Evolutionary conservation across 2,329 filamentous ascomycete genomes (phyloP).

Genomic region (Fusarium verticillioides): DNA sequence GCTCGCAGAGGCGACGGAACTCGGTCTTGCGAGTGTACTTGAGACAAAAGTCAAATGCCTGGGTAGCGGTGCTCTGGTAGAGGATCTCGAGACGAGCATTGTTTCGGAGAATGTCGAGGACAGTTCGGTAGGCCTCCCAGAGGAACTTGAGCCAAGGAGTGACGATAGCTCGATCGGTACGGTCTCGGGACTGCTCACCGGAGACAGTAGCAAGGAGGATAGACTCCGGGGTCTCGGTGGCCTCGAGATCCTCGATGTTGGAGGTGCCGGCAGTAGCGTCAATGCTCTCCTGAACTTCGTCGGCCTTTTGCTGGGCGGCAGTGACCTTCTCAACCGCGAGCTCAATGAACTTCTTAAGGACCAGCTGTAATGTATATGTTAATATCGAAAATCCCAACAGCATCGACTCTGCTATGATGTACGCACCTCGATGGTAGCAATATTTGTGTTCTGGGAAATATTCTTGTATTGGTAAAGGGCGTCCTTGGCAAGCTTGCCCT

Average conservation of each 20-base stretch:
- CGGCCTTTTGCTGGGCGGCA: conserved; percentile 93
- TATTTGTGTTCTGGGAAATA: conserved; percentile 98
- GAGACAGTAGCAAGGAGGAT: conserved; percentile 98
- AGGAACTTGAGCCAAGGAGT: conserved; percentile 99
- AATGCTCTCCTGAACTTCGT: conserved; percentile 89
- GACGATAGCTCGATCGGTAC: conserved; percentile 96
- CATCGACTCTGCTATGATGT: not conserved
- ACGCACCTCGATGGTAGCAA: conserved; percentile 91
- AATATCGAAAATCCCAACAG: conserved; percentile 26
- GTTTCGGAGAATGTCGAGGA: conserved; percentile 98
- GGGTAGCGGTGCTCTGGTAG: conserved; percentile 97
- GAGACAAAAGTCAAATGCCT: conserved; percentile 98
- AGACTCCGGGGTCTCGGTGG: conserved; percentile 96
- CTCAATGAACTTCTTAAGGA: conserved; percentile 98
- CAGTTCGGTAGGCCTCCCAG: conserved; percentile 99
- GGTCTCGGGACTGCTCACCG: conserved; percentile 95
- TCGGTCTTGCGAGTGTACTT: conserved; percentile 99
- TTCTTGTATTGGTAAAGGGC: conserved; percentile 99
- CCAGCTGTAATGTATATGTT: conserved; percentile 65
- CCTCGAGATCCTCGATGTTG: conserved; percentile 94
- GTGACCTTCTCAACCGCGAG: conserved; percentile 96
- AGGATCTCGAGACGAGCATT: conserved; percentile 97
- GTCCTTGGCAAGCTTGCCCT: conserved; percentile 98
- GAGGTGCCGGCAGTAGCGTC: conserved; percentile 73
- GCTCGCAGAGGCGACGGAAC: conserved; percentile 97